A percentile compares a stretch with the other conserved stretches of the same genome.
Evolutionary conservation across 805 yeast genomes (phyloP).

Genomic region (Hanseniaspora pseudoguilliermondii): DNA sequence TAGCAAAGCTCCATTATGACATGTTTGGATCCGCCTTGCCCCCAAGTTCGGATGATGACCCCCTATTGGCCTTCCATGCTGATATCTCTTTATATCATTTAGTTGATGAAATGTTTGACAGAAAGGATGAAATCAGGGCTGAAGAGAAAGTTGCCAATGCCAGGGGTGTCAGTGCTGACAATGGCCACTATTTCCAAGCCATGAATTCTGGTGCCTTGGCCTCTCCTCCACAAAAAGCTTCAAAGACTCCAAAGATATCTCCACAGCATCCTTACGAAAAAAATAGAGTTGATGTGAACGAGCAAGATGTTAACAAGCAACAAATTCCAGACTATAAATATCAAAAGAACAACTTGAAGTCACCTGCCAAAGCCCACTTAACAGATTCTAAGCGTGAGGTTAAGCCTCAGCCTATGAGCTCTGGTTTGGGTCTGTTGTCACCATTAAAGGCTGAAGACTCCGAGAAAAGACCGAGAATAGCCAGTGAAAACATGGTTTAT

Average conservation of each 20-base stretch:
- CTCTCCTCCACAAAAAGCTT: background rate
- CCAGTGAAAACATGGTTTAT: background rate
- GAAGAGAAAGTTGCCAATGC: conserved; percentile 13
- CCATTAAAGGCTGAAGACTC: background rate
- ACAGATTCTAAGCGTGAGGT: background rate
- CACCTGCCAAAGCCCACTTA: background rate
- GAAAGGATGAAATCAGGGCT: conserved; percentile 41
- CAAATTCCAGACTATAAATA: conserved; percentile 5
- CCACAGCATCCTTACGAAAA: background rate
- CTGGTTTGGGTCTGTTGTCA: conserved; percentile 4
- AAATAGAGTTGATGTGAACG: background rate
- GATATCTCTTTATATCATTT: conserved; percentile 73
- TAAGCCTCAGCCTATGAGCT: background rate
- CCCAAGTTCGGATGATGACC: conserved; percentile 35
- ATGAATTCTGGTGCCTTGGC: background rate
- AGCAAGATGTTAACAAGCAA: background rate
- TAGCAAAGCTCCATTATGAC: conserved; percentile 24
- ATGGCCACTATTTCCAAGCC: background rate
- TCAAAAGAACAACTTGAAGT: background rate
- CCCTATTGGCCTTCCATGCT: conserved; percentile 81
- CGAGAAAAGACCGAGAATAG: background rate
- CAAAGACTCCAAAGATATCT: background rate
- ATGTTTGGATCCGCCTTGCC: conserved; percentile 12
- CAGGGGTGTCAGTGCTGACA: background rate
- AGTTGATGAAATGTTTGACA: conserved; percentile 68